Base-by-base conservation (phyloP, 1,139 yeast genomes). In the Suhomyces ambrosiae region DNA sequence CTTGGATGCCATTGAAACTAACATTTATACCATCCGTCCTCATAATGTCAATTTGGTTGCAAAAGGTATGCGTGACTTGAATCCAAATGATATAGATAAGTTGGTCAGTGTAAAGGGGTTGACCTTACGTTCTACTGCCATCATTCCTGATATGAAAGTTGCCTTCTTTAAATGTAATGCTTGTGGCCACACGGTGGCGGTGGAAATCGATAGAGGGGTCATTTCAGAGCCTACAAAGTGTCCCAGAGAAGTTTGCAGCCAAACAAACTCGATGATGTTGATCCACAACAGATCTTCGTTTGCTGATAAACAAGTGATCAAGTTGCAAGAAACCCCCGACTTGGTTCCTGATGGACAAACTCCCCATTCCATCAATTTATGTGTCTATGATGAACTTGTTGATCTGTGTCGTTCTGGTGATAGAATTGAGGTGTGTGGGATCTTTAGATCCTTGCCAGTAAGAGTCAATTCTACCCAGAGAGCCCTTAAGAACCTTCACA, bases 321-420 rank as follows among this genome's bases (percentile, higher is more conserved):
- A 88, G 55, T 68, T 92, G 32, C 99, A 92, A 62, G 99, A 92
- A 61, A 92, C 98, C 0, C 99, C 98, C 0, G 98, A 92, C 61
- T 73, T 82, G 47, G 96, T 92, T n/a, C 98, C 98, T 3, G 98
- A 88, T 65, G 99, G 99, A 14, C 98, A 92, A 63, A 92, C 98
- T 3, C 98, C 99, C 2, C 98, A 92, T 59, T 84, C 97, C 9
- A 88, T 92, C 38, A 88, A 96, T 9, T 70, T 92, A 24, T 89
- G 97, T 68, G 95, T 88, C 3, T 92, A 92, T 56, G 99, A 94
- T 61, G 98, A 94, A 58, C 71, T 92, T 46, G 98, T 92, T 2
- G 99, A 92, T 60, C 75, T 86, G 38, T 86, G 95, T 57, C 79
- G 96, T 54, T 97, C 98, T 11, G 99, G 99, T 71, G 99, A 92